phyloP scores from a whole-genome alignment of 2,329 filamentous ascomycete species.

The Fusarium miscanthi region DNA sequence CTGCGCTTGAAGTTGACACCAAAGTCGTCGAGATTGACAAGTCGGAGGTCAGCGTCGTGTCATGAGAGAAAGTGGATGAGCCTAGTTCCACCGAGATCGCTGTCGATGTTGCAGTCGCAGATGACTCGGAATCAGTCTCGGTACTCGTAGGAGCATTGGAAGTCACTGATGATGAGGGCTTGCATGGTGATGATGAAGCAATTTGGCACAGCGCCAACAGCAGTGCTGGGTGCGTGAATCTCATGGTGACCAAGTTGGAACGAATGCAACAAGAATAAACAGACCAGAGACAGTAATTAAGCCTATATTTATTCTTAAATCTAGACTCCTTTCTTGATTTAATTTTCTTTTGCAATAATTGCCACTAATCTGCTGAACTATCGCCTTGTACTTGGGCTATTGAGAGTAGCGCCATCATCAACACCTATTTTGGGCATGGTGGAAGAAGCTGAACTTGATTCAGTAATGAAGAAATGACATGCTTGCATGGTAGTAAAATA shows the following conservation, averaged over 20 bases:
- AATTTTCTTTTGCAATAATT: not conserved
- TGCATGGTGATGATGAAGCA: not conserved
- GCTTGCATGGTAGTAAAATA: not conserved
- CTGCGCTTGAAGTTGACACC: not conserved
- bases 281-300: not conserved
- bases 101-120: no score
- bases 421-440: fast-evolving
- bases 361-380: not conserved
- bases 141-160: not conserved
- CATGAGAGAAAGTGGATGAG: not conserved
- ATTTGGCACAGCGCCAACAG: not conserved
- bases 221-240: not conserved
- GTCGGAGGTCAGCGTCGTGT: not conserved
- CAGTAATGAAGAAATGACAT: not conserved
- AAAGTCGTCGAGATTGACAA: not conserved
- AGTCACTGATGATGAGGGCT: not conserved
- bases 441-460: not conserved
- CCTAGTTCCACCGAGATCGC: not conserved
- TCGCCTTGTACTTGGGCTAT: not conserved
- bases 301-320: not conserved
- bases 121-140: not conserved
- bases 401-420: fast-evolving
- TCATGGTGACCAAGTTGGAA: not conserved
- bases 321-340: not conserved
- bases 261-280: fast-evolving